Evolutionary conservation across 2,329 filamentous ascomycete species (phyloP), one percentile per base, ranked within the genome.

Genomic region (Incumbomyces lentus): DNA sequence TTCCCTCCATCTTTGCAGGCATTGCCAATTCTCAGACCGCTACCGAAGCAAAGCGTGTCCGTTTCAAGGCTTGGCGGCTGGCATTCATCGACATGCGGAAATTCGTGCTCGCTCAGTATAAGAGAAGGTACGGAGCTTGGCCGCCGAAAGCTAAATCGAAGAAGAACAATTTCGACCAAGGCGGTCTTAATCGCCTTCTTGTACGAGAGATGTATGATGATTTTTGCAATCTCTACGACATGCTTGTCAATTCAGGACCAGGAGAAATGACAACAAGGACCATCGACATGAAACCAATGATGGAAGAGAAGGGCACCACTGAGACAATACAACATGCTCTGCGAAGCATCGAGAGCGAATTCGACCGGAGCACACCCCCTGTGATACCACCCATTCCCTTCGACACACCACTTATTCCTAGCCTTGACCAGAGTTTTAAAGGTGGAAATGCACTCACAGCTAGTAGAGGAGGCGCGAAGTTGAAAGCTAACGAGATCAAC

Each of bases 301-400:
- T 78, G 73, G 75, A 75, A 16, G 68, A 70, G 10, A 65, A 69
- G 11, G 67, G 69, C 39, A 54, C 62, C 3, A 69, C 74, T 17
- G 78, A 83, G 50, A 75, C 82, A 18, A 73, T 78, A 10, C 71
- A 79, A 19, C 75, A 81, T 33, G 86, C 85, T 1, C 70, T 96
- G 38, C 80, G 90, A 45, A 82, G 81, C 52, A 76, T 95, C 11
- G 73, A 95, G 52, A 81, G 78, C 55, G 90, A 96, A 65, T 95
- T 88, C 59, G 92, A 98, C 61, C 79, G 84, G 49, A 90, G 85
- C 7, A 86, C 82, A 12, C 87, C 90, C 1, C 92, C 92, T 0
- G 88, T 96, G 0, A 78, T 90, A 49, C 92, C 92, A 0, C 87
- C 90, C 0, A 80, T 96, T 46, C 90, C 92, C 0, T 96, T 90